These are phyloP conservation scores for Lanzia echinophila DNA, from an alignment of 2,329 filamentous ascomycete species.

Conservation along the genomic window DNA sequence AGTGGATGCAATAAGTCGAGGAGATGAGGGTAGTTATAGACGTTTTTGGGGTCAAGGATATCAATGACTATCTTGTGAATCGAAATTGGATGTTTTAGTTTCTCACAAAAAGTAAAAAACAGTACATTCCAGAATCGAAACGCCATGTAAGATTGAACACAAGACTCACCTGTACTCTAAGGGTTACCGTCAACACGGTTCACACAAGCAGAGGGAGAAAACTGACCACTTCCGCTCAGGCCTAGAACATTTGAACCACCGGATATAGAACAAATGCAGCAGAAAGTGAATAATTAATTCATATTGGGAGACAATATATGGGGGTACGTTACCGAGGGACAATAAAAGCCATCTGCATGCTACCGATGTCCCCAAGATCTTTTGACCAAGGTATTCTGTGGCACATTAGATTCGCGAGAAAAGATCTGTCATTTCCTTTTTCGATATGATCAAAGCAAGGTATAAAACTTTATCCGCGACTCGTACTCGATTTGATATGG, in stretches of 20 bases:
- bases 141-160: neutral
- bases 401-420: constrained; percentile 11
- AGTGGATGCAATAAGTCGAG: too few species aligned
- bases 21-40: too few species aligned
- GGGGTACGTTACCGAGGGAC: too few species aligned
- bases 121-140: neutral
- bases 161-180: neutral
- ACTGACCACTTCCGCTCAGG: neutral
- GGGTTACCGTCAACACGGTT: neutral
- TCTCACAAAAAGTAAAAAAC: too few species aligned
- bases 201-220: neutral
- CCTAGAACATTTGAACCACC: neutral
- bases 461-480: too few species aligned
- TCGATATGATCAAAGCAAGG: too few species aligned
- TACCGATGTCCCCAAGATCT: constrained; percentile 7
- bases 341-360: constrained; percentile 3
- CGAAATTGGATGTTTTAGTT: too few species aligned
- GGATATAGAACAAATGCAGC: neutral
- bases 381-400: neutral
- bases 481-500: neutral
- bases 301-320: neutral
- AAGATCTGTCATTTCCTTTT: constrained; percentile 5
- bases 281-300: neutral
- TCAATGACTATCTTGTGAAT: too few species aligned
- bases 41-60: too few species aligned